phyloP scores from a whole-genome alignment of 495 filamentous ascomycete species.

The Astrocystis sublimbata region DNA sequence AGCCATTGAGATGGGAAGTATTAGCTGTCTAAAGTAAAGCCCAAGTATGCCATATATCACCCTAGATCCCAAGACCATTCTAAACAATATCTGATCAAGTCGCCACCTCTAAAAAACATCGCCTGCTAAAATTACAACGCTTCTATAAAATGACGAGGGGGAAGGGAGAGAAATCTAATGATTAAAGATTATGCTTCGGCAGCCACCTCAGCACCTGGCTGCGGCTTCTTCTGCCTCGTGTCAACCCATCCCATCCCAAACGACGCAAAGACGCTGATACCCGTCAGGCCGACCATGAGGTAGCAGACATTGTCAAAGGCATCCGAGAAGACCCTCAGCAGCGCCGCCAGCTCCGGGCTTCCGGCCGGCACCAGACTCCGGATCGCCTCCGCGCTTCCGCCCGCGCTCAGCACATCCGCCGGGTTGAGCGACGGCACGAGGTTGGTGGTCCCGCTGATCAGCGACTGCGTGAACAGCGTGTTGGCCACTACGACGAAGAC shows the following conservation, averaged over 20 bases:
- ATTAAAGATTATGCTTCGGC: conserved; percentile 12
- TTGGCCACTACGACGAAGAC: conserved; percentile 53
- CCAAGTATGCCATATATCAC: too few species aligned
- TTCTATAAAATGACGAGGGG: background rate
- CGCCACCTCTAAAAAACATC: too few species aligned
- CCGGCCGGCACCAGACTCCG: conserved; percentile 42
- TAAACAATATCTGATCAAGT: too few species aligned
- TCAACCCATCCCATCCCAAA: conserved; percentile 58
- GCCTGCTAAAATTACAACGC: too few species aligned
- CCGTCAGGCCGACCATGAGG: conserved; percentile 36
- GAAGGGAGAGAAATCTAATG: background rate
- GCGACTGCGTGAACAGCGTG: conserved; percentile 52
- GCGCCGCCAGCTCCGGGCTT: conserved; percentile 34
- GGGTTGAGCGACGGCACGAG: conserved; percentile 45
- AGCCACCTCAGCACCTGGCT: background rate
- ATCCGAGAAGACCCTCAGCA: conserved; percentile 47
- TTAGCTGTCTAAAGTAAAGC: too few species aligned
- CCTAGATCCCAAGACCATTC: too few species aligned
- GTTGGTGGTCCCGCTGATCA: conserved; percentile 34
- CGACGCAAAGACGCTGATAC: conserved; percentile 32
- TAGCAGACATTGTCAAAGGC: conserved; percentile 46
- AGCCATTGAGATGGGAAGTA: too few species aligned
- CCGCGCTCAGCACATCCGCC: conserved; percentile 36
- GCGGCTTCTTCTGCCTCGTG: conserved; percentile 42
- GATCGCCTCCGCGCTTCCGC: conserved; percentile 39